Evolutionary conservation across 1,284 basidiomycete species (phyloP), one percentile per base, ranked within the genome.

Genomic region (Naganishia albida): DNA sequence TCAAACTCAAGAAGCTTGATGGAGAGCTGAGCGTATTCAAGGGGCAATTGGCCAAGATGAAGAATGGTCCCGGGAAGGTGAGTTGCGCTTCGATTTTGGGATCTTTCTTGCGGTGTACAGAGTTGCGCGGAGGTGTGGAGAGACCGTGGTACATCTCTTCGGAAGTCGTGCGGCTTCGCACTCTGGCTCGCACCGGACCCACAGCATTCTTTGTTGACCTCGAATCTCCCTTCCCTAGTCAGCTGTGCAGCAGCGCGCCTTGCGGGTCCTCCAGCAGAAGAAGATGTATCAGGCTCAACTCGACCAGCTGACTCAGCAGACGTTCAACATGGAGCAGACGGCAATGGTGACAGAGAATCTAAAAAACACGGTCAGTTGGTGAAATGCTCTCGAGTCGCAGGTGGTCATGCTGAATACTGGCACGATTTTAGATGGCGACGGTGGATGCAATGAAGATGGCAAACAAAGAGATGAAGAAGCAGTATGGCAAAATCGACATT

Each of bases 291-390:
- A 99, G 78, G 82, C 82, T 16, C 96, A 99, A 78, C 84, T 98
- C 42, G 84, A 86, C 10, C 93, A 97, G 78, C 84, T 99, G 15
- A 84, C 90, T 54, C 96, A 99, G 77, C 96, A 99, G 79, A 88
- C 91, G 25, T 99, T 93, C 83, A 99, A 99, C 80, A 99, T 99
- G 92, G 95, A 99, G 81, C 94, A 92, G 69, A 90, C 95, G 26
- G 87, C 90, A 12, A 87, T 99, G 78, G 89, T 93, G 18, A 98
- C 95, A 3, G 96, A 99, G 80, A 99, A 99, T 79, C 80, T 99
- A 71, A 87, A 93, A 69, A 99, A 98, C 76, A 99, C 96, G 6
- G 78, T 77, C 52, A 65, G 76, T 74, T 13, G 4, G 34, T 34
- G 34, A 10, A 38, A 46, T 44, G 40, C 15, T 12, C n/a, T 42